A percentile compares a stretch with the other conserved stretches of the same genome.
These are phyloP conservation scores for Cladophialophora chaetospira DNA, from an alignment of 2,329 filamentous ascomycete species.

Conservation along the genomic window DNA sequence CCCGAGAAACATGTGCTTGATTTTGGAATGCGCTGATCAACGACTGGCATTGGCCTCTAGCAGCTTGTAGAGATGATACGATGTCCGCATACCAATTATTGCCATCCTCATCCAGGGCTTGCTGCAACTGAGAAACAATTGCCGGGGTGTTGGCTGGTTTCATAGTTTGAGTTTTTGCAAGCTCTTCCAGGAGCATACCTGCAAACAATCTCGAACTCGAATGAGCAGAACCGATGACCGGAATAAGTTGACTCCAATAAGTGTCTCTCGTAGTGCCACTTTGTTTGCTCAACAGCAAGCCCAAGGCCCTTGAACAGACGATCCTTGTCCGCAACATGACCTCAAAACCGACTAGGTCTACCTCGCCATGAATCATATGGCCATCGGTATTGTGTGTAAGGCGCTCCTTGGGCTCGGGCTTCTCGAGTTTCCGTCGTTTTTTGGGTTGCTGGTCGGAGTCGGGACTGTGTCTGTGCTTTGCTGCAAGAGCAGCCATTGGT, in stretches of 20 bases:
- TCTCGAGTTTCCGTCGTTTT: slow-evolving; percentile 76
- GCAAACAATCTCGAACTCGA: slow-evolving; percentile 85
- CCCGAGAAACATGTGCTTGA: slow-evolving; percentile 75
- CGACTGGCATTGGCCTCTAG: slow-evolving; percentile 87
- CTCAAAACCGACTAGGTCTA: slow-evolving; percentile 90
- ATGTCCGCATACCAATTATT: slow-evolving; percentile 86
- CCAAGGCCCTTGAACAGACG: slow-evolving; percentile 83
- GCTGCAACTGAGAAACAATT: slow-evolving; percentile 63
- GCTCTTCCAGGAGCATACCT: slow-evolving; percentile 85
- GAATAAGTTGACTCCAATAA: slow-evolving; percentile 67
- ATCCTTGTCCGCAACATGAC: slow-evolving; percentile 85
- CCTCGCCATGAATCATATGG: slow-evolving; percentile 95
- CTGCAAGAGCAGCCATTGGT: slow-evolving; percentile 62
- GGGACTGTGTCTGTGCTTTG: slow-evolving; percentile 43
- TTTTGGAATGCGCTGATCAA: slow-evolving; percentile 90
- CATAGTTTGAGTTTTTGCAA: slow-evolving; percentile 61
- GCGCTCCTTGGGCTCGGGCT: slow-evolving; percentile 68
- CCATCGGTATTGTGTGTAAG: slow-evolving; percentile 95
- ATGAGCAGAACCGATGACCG: slow-evolving; percentile 69
- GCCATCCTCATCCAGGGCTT: slow-evolving; percentile 77
- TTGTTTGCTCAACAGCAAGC: slow-evolving; percentile 76
- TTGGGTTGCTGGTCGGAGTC: slow-evolving; percentile 49
- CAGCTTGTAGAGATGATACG: slow-evolving; percentile 84
- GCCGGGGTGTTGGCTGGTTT: slow-evolving; percentile 44
- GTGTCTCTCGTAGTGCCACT: slow-evolving; percentile 56